These are phyloP conservation scores for Hondaea fermentalgiana DNA, from an alignment of 108 stramenopile species.

Conservation along the genomic window DNA sequence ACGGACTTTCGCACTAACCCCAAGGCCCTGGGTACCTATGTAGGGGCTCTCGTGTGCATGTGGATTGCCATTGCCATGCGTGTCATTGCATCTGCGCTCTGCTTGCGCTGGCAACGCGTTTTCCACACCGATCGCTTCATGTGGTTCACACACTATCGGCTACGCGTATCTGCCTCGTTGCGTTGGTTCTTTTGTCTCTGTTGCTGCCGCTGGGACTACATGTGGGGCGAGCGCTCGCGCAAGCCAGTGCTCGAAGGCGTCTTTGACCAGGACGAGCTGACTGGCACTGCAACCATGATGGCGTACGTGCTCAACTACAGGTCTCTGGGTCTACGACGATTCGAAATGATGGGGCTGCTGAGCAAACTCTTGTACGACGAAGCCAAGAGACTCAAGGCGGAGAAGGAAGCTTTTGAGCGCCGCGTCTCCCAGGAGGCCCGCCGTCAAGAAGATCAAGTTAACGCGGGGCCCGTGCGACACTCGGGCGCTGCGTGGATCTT, in stretches of 20 bases:
- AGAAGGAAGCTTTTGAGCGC: not conserved
- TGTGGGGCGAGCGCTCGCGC: not conserved
- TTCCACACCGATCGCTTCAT: not conserved
- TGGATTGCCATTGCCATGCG: not conserved
- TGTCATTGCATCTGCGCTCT: not conserved
- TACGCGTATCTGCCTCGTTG: not conserved
- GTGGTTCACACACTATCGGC: not conserved
- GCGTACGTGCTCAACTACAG: slow-evolving; percentile 1
- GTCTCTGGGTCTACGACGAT: not conserved
- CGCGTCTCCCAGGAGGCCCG: not conserved
- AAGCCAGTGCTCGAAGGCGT: not conserved
- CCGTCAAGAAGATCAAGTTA: too few relatives aligned
- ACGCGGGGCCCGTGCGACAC: not conserved
- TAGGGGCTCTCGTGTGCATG: not conserved
- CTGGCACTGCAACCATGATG: not conserved
- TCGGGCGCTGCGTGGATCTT: not conserved
- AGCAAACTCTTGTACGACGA: not conserved
- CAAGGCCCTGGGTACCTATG: not conserved
- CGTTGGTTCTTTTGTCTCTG: not conserved
- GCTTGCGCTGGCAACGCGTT: not conserved
- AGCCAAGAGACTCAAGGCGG: not conserved
- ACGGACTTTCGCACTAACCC: not conserved
- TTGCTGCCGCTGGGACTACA: not conserved
- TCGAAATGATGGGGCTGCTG: not conserved
- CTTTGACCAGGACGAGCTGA: slow-evolving; percentile 6